Evolutionary conservation across 306 rosid genomes (phyloP).

Genomic region (Prunus dulcis): DNA sequence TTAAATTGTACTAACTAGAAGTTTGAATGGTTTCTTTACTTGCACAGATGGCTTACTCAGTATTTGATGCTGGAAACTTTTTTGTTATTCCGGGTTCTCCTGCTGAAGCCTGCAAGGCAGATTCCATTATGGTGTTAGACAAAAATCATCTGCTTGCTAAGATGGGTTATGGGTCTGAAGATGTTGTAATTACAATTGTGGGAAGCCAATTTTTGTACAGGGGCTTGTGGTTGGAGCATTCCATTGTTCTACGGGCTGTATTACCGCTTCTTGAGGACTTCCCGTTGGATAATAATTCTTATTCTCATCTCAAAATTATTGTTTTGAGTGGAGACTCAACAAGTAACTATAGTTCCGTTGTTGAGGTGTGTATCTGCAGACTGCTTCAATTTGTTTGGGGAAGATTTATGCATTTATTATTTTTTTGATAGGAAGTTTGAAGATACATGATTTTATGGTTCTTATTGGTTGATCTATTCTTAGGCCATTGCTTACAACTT

Average conservation of each 20-base stretch:
- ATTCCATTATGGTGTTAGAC: constrained; percentile 41
- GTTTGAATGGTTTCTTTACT: constrained; percentile 28
- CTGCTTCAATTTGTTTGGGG: constrained; percentile 19
- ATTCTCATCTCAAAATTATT: constrained; percentile 51
- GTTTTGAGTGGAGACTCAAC: constrained; percentile 69
- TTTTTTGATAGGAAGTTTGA: neutral
- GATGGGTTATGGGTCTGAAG: constrained; percentile 65
- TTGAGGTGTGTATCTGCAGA: constrained; percentile 55
- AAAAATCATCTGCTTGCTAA: constrained; percentile 45
- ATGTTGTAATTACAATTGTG: constrained; percentile 67
- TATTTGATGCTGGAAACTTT: constrained; percentile 85
- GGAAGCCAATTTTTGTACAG: constrained; percentile 86
- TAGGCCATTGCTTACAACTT: constrained; percentile 72
- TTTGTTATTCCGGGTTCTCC: constrained; percentile 91
- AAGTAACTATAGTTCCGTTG: constrained; percentile 62
- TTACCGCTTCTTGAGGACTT: constrained; percentile 59
- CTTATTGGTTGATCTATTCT: constrained; percentile 25
- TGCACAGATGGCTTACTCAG: constrained; percentile 79
- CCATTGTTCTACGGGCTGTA: constrained; percentile 71
- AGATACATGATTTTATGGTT: constrained; percentile 22
- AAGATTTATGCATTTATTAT: neutral
- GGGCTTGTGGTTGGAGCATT: constrained; percentile 95
- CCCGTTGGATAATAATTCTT: constrained; percentile 38
- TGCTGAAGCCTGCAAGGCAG: constrained; percentile 62
- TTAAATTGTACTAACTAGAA: constrained; percentile 15